Conservation (phyloP, 208 protist species). For the Trypanosoma melophagium region DNA sequence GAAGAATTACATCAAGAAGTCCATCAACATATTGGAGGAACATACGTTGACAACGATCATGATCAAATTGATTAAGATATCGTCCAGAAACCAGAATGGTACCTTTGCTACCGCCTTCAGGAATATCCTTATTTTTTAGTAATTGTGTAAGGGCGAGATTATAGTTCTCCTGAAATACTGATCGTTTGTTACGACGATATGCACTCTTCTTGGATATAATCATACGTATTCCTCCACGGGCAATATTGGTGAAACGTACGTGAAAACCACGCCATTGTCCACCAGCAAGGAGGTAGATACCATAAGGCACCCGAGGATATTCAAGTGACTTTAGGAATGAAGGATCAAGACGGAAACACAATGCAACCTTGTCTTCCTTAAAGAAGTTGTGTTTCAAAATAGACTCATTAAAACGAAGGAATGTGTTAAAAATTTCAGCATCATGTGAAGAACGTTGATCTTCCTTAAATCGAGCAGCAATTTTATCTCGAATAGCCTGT, state of each 20-base stretch:
- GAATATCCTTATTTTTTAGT: constrained; percentile 97
- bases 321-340: constrained; percentile 72
- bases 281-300: constrained; percentile 92
- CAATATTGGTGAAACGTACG: constrained; percentile 94
- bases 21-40: constrained; percentile 95
- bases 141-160: constrained; percentile 95
- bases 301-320: constrained; percentile 85
- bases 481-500: constrained; percentile 52
- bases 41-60: constrained; percentile 62
- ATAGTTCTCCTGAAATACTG: constrained; percentile 97
- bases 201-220: constrained; percentile 90
- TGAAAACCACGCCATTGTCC: constrained; percentile 96
- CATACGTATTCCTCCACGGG: constrained; percentile 95
- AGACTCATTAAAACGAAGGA: constrained; percentile 92
- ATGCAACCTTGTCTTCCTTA: constrained; percentile 89
- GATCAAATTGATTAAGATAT: constrained; percentile 75
- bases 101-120: constrained; percentile 96
- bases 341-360: constrained; percentile 92
- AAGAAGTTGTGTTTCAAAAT: constrained; percentile 96
- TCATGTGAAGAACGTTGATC: constrained; percentile 72
- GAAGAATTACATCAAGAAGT: constrained; percentile 91
- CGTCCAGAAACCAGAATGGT: constrained; percentile 85
- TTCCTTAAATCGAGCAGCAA: constrained; percentile 70
- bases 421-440: constrained; percentile 77
- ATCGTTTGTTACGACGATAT: constrained; percentile 88